A percentile compares a stretch with the other conserved stretches of the same genome.
Conservation (phyloP, 306 rosid genomes). For the Prunus padus region DNA sequence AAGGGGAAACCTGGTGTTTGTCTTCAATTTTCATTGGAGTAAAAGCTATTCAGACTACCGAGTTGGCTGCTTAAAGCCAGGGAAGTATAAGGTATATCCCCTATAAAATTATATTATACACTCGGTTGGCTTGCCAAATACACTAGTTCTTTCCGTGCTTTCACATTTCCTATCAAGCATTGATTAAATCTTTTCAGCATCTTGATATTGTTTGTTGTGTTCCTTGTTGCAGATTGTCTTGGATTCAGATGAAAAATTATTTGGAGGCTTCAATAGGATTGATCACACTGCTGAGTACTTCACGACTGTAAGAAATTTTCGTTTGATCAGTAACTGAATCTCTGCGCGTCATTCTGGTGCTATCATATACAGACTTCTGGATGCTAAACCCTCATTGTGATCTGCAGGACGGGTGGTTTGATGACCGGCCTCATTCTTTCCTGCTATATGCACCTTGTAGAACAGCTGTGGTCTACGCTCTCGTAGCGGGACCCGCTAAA, state of each 20-base stretch:
- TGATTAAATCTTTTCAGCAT: background rate
- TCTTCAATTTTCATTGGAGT: slow-evolving; percentile 92
- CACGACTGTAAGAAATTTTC: slow-evolving; percentile 48
- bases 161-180: background rate
- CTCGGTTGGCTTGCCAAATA: background rate
- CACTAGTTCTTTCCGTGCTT: background rate
- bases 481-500: slow-evolving; percentile 36
- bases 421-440: slow-evolving; percentile 77
- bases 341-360: background rate
- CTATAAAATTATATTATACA: background rate
- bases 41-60: slow-evolving; percentile 83
- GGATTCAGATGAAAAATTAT: slow-evolving; percentile 75
- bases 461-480: slow-evolving; percentile 77
- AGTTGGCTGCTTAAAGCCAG: slow-evolving; percentile 81
- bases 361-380: background rate
- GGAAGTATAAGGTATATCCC: slow-evolving; percentile 79
- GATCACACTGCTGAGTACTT: slow-evolving; percentile 68
- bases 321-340: background rate
- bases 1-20: slow-evolving; percentile 80
- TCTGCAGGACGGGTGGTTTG: slow-evolving; percentile 69
- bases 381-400: slow-evolving; percentile 13
- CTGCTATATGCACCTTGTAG: slow-evolving; percentile 71
- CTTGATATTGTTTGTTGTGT: background rate
- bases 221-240: slow-evolving; percentile 58
- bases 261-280: slow-evolving; percentile 77